phyloP scores from a whole-genome alignment of 192 early-diverging fungal genomes.

The Pecoramyces ruminantium region DNA sequence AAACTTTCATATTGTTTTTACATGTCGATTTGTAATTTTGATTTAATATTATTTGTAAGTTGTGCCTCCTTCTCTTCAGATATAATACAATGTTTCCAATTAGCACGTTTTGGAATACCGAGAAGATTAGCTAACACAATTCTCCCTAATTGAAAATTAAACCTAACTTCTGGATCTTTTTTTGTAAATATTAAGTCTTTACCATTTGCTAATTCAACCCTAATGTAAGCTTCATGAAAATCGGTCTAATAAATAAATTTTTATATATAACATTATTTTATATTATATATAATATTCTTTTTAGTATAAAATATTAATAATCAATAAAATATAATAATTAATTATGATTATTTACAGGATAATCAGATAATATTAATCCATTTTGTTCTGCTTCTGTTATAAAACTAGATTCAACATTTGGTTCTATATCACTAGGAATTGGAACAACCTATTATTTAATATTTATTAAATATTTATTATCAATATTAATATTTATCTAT shows the following conservation, averaged over 20 bases:
- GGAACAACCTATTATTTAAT: constrained; percentile 17
- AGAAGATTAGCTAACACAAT: constrained; percentile 46
- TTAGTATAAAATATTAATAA: background rate
- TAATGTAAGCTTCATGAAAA: constrained; percentile 16
- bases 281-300: no score
- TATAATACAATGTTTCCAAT: constrained; percentile 66
- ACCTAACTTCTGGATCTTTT: constrained; percentile 14
- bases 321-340: background rate
- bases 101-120: constrained; percentile 43
- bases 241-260: background rate
- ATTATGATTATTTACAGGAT: no score
- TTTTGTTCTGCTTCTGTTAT: constrained; percentile 17
- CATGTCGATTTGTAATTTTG: background rate
- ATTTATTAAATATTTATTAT: background rate
- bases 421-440: constrained; percentile 19
- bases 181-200: constrained; percentile 21
- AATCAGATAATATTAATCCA: constrained; percentile 14
- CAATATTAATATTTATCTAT: no score
- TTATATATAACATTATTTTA: no score
- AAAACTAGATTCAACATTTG: constrained; percentile 16
- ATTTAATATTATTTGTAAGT: background rate
- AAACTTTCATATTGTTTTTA: no score
- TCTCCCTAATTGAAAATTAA: constrained; percentile 66
- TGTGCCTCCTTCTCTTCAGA: constrained; percentile 39
- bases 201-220: constrained; percentile 34